These are phyloP conservation scores for Leucocoprinus leucothites DNA, from an alignment of 768 basidiomycete genomes.

Conservation along the genomic window DNA sequence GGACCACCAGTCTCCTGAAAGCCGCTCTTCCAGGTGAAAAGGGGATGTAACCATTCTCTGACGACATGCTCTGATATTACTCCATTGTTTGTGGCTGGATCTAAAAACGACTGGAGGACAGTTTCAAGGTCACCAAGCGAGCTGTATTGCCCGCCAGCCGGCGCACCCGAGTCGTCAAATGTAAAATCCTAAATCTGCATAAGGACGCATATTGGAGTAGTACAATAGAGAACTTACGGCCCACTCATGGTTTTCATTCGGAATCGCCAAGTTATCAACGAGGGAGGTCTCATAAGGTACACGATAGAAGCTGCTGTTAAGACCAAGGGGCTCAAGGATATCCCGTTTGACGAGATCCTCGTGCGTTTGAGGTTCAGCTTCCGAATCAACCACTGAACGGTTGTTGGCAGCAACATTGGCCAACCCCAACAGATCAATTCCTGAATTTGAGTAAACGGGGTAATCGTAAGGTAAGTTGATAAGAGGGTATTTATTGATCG, in stretches of 20 bases:
- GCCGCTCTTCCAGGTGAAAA: constrained; percentile 34
- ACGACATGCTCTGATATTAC: constrained; percentile 30
- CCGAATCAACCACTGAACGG: constrained; percentile 25
- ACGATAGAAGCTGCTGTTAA: constrained; percentile 43
- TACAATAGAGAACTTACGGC: constrained; percentile 25
- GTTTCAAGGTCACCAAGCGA: constrained; percentile 43
- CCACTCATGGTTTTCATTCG: constrained; percentile 29
- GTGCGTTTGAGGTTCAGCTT: constrained; percentile 29
- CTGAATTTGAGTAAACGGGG: constrained; percentile 74
- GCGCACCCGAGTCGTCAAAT: constrained; percentile 36
- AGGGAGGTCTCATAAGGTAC: constrained; percentile 30
- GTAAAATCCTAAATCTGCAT: constrained; percentile 29
- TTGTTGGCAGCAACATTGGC: constrained; percentile 55
- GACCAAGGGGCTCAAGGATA: constrained; percentile 44
- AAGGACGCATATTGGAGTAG: neutral
- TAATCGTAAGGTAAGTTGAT: constrained; percentile 40
- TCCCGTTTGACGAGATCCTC: constrained; percentile 44
- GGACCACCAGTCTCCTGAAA: constrained; percentile 36
- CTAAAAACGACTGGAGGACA: constrained; percentile 42
- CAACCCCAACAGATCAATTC: constrained; percentile 73
- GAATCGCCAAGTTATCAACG: constrained; percentile 34
- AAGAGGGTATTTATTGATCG: constrained; percentile 35
- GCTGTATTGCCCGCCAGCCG: constrained; percentile 49
- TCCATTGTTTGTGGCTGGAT: constrained; percentile 32
- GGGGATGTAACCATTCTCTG: constrained; percentile 41